Evolutionary conservation across 371 early-diverging fungal genomes (phyloP).

Genomic region (Circinella umbellata): DNA sequence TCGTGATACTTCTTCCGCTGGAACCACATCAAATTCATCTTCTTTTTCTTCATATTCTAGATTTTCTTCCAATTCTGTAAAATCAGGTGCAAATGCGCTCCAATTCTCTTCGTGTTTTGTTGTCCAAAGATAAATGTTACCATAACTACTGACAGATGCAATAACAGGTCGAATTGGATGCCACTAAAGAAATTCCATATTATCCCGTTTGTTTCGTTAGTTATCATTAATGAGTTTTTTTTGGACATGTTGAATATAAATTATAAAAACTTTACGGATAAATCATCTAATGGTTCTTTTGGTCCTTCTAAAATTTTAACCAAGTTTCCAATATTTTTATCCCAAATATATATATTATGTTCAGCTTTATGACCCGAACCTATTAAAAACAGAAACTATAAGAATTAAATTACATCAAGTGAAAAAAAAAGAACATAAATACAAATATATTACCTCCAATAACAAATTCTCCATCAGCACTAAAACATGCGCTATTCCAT

Average conservation of each 20-base stretch:
- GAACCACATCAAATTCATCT: conserved; percentile 90
- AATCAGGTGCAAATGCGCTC: conserved; percentile 93
- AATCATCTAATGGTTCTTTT: conserved; percentile 83
- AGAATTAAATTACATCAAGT: too few relatives aligned
- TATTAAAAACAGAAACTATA: not conserved
- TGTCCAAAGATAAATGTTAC: conserved; percentile 90
- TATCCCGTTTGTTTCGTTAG: not conserved
- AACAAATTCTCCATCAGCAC: conserved; percentile 85
- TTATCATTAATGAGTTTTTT: not conserved
- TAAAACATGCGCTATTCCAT: conserved; percentile 87
- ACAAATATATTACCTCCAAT: conserved; percentile 57
- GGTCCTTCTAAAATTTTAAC: conserved; percentile 93
- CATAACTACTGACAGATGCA: conserved; percentile 82
- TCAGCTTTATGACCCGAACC: conserved; percentile 81
- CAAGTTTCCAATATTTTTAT: conserved; percentile 76
- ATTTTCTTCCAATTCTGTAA: conserved; percentile 90
- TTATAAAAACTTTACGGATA: conserved; percentile 59
- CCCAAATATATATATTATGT: conserved; percentile 95
- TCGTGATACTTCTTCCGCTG: conserved; percentile 52
- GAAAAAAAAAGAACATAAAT: too few relatives aligned
- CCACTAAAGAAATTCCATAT: conserved; percentile 60
- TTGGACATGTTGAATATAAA: not conserved
- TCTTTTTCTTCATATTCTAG: conserved; percentile 91
- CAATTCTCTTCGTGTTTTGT: conserved; percentile 84
- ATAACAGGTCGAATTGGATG: conserved; percentile 89